Percentiles rank a stretch among this genome's conserved stretches.
Conservation (phyloP, 768 basidiomycete genomes). For the Suillus tomentosus region DNA sequence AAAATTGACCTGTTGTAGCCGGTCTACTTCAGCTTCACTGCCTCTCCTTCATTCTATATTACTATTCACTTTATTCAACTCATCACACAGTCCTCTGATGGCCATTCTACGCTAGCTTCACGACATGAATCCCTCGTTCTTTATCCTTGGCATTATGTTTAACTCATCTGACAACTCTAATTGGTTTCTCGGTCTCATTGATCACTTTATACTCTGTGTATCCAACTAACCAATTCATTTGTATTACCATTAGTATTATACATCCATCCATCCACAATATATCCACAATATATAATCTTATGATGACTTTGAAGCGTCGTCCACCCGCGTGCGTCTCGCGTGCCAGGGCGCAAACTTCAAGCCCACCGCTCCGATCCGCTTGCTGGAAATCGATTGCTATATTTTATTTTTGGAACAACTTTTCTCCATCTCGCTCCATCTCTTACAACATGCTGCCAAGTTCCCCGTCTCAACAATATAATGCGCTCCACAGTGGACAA, state of each 20-base stretch:
- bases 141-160: background rate
- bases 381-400: no score
- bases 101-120: background rate
- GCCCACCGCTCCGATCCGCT: no score
- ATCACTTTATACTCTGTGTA: background rate
- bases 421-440: no score
- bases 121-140: constrained; percentile 11
- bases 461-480: no score
- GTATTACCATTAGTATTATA: background rate
- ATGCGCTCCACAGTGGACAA: no score
- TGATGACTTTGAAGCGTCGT: no score
- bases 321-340: no score
- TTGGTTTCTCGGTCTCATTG: constrained; percentile 2
- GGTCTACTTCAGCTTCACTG: background rate
- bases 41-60: constrained; percentile 9
- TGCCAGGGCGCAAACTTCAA: no score
- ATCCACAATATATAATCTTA: no score
- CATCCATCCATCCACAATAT: no score
- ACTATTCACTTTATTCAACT: background rate
- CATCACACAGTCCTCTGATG: background rate
- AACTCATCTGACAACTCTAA: constrained; percentile 3
- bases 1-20: background rate
- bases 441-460: no score
- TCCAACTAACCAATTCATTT: constrained; percentile 15
- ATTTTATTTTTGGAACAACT: no score